Conservation (phyloP, 352 stramenopile genomes). For the Globisporangium irregulare region DNA sequence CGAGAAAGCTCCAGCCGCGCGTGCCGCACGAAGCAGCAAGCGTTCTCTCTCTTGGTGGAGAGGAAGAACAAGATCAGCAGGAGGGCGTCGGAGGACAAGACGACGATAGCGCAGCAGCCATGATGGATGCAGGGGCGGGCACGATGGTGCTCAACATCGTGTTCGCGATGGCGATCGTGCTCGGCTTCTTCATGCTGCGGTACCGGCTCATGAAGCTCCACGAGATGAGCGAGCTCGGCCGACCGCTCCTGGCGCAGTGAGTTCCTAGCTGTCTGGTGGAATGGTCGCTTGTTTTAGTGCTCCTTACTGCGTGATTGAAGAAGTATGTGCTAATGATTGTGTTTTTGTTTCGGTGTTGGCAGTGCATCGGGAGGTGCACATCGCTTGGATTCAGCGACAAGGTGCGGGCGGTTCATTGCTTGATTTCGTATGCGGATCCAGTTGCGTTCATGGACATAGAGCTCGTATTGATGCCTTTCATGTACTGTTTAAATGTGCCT, state of each 20-base stretch:
- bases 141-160: conserved; percentile 40
- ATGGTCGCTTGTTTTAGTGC: too few relatives aligned
- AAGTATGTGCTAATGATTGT: background rate
- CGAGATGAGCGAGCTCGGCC: conserved; percentile 46
- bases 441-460: background rate
- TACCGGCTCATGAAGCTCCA: conserved; percentile 44
- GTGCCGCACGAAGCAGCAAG: background rate
- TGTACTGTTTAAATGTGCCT: background rate
- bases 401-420: conserved; percentile 13
- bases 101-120: background rate
- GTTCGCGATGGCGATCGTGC: conserved; percentile 36
- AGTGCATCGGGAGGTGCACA: conserved; percentile 29
- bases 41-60: background rate
- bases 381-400: conserved; percentile 45
- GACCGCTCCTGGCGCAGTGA: conserved; percentile 40
- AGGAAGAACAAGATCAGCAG: background rate
- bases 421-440: background rate
- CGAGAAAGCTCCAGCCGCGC: conserved; percentile 1
- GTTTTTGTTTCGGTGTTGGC: conserved; percentile 15
- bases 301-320: too few relatives aligned
- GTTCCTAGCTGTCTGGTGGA: conserved; percentile 27
- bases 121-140: conserved; percentile 13
- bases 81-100: background rate
- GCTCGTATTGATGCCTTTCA: background rate
- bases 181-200: conserved; percentile 49